Conservation (phyloP, 345 rosid species). For the Noccaea caerulescens region DNA sequence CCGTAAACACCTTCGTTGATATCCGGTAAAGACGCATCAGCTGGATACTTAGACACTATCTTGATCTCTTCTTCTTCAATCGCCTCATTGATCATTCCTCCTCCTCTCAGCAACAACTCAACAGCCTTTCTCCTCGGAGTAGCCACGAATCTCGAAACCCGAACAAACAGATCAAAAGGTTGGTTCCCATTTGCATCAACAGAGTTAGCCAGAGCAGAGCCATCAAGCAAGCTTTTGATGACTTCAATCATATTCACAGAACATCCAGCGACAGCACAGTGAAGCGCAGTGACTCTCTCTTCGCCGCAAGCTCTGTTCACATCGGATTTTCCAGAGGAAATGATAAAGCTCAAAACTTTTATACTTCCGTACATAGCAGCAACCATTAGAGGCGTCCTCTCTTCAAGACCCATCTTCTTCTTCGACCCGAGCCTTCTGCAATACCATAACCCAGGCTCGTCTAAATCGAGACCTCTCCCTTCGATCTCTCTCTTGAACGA, state of each 20-base stretch:
- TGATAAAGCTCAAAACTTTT: slow-evolving; percentile 63
- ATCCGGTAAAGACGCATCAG: slow-evolving; percentile 82
- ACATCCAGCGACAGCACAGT: slow-evolving; percentile 90
- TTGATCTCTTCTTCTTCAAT: slow-evolving; percentile 53
- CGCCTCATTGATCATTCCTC: slow-evolving; percentile 29
- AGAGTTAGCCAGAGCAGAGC: slow-evolving; percentile 61
- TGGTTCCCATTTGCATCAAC: slow-evolving; percentile 69
- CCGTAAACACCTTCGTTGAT: slow-evolving; percentile 82
- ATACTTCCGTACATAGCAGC: slow-evolving; percentile 83
- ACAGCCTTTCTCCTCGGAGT: slow-evolving; percentile 51
- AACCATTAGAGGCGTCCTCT: slow-evolving; percentile 83
- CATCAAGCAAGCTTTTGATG: slow-evolving; percentile 66
- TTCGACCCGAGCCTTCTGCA: slow-evolving; percentile 64
- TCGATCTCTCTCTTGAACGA: slow-evolving; percentile 64
- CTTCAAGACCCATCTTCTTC: slow-evolving; percentile 84
- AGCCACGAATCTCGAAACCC: slow-evolving; percentile 41
- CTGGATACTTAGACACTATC: slow-evolving; percentile 56
- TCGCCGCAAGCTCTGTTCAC: slow-evolving; percentile 75
- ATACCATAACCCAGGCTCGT: slow-evolving; percentile 75
- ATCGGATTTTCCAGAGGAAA: slow-evolving; percentile 56
- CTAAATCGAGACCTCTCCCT: slow-evolving; percentile 58
- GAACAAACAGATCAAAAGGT: slow-evolving; percentile 63
- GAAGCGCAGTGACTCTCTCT: slow-evolving; percentile 89
- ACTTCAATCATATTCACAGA: slow-evolving; percentile 45
- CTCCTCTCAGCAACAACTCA: slow-evolving; percentile 72